Percentiles rank a stretch among this genome's conserved stretches.
These are phyloP conservation scores for Kandelia obovata DNA, from an alignment of 345 rosid genomes.

Conservation along the genomic window DNA sequence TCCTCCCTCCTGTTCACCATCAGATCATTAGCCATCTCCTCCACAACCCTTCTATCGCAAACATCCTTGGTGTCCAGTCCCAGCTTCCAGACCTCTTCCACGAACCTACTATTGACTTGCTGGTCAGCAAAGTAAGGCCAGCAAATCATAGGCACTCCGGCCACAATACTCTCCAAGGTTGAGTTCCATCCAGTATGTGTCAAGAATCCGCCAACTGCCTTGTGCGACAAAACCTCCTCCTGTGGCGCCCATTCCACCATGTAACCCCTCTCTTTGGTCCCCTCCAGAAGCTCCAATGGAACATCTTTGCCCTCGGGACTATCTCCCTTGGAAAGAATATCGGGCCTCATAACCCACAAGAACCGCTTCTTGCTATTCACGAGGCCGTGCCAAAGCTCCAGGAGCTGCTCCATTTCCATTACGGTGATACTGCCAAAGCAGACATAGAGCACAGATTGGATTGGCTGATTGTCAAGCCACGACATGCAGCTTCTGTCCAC, in stretches of 20 bases:
- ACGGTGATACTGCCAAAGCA: conserved; percentile 44
- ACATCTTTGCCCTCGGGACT: background rate
- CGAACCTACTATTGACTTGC: conserved; percentile 50
- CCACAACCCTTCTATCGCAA: conserved; percentile 44
- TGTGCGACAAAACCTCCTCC: conserved; percentile 46
- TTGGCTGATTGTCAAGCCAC: conserved; percentile 48
- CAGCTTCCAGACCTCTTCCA: conserved; percentile 51
- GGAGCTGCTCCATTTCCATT: conserved; percentile 24
- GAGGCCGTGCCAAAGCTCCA: conserved; percentile 47
- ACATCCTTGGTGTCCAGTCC: conserved; percentile 75
- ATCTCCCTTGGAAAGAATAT: conserved; percentile 5
- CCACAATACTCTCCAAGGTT: conserved; percentile 54
- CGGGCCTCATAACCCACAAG: conserved; percentile 44
- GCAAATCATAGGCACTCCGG: conserved; percentile 70
- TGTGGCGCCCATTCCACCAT: conserved; percentile 44
- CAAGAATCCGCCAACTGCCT: conserved; percentile 53
- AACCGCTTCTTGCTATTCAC: conserved; percentile 35
- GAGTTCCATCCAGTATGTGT: conserved; percentile 86
- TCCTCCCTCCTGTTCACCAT: conserved; percentile 54
- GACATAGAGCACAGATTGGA: conserved; percentile 36
- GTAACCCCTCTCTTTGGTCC: conserved; percentile 11
- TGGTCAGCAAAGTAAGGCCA: conserved; percentile 68
- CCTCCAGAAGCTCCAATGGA: conserved; percentile 28
- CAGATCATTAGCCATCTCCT: conserved; percentile 48
- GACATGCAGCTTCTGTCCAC: conserved; percentile 35